Evolutionary conservation across 371 early-diverging fungal genomes (phyloP).

Genomic region (Mortierella sp.): DNA sequence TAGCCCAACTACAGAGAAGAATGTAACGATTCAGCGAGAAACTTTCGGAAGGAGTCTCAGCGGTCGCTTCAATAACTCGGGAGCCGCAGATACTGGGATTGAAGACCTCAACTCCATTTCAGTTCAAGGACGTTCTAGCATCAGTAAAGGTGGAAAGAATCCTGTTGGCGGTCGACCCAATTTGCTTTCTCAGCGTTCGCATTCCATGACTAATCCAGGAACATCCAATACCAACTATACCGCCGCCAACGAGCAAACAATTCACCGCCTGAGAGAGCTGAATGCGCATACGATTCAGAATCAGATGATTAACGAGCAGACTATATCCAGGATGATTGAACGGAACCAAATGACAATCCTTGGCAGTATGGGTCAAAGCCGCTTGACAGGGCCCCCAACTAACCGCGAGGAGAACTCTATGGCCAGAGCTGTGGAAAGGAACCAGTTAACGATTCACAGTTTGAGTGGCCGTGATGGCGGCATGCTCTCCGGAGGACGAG

Average conservation of each 20-base stretch:
- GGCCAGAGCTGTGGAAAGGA: conserved; percentile 72
- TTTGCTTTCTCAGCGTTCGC: conserved; percentile 39
- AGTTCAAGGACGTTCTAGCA: conserved; percentile 29
- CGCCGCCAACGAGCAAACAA: conserved; percentile 56
- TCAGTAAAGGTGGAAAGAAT: conserved; percentile 12
- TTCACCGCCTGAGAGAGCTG: conserved; percentile 58
- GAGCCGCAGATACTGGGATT: conserved; percentile 6
- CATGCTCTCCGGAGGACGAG: conserved; percentile 28
- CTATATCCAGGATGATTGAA: conserved; percentile 77
- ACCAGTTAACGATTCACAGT: conserved; percentile 78
- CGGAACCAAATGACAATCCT: conserved; percentile 70
- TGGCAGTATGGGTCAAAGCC: conserved; percentile 56
- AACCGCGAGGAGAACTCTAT: conserved; percentile 68
- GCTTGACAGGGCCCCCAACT: conserved; percentile 48
- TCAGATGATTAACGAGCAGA: conserved; percentile 70
- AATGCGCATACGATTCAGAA: conserved; percentile 60
- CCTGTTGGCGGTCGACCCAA: conserved; percentile 28
- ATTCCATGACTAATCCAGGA: conserved; percentile 30
- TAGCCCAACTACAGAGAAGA: conserved; percentile 24
- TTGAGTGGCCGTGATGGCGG: conserved; percentile 58
- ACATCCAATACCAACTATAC: conserved; percentile 28
- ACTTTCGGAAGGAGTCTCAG: conserved; percentile 5
- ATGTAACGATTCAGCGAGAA: conserved; percentile 12
- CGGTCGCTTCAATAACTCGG: conserved; percentile 6
- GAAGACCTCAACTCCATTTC: conserved; percentile 31